Base-by-base conservation (phyloP, 2,329 filamentous ascomycete species). In the Xylariomycetidae sp. region DNA sequence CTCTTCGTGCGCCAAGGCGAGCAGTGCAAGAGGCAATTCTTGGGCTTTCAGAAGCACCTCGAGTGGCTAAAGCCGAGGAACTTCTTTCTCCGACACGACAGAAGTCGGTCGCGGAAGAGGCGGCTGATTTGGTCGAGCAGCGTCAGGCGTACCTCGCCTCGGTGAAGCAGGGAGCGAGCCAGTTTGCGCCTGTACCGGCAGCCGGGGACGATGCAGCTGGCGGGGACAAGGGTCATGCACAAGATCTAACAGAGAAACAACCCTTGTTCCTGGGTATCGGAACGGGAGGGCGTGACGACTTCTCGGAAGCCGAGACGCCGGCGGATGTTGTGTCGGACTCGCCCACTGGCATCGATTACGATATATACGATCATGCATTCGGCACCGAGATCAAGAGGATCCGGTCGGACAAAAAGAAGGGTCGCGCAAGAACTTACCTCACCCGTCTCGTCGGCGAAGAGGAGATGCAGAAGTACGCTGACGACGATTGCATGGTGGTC, bases 281-380 rank as follows among this genome's bases (percentile, higher is more conserved):
- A 12, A 76, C 78, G 1, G 79, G 80, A 27, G 67, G 71, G 3
- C 54, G 59, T 17, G 66, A 74, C 39, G 65, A 65, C 13, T 68
- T 67, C 46, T 25, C 32, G 4, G 33, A 29, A 9, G 14, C 44
- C 5, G 48, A 45, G 13, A 14, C 41, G 10, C 25, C 42, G n/a
- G 34, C 55, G 28, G 55, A 51, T 25, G 56, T 82, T 4, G 79
- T 95, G 25, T 85, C 85, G 19, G 88, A 95, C 58, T 93, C 85
- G 2, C 90, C 90, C 3, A 82, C 82, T 0, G 82, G 81, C 2
- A 84, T 85, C 5, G 87, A 93, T 39, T 86, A 86, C 48, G 80
- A 92, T 52, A 82, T 96, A 37, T 95, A 95, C 57, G 86, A 94
- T 56, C 77, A 74, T 1, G 90, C 90, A 1, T 95, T 94, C 55